Evolutionary conservation across 202 grass and related monocot genomes (phyloP), one percentile per base, ranked within the genome.

Genomic region (Schoenoplectus tabernaemontani): DNA sequence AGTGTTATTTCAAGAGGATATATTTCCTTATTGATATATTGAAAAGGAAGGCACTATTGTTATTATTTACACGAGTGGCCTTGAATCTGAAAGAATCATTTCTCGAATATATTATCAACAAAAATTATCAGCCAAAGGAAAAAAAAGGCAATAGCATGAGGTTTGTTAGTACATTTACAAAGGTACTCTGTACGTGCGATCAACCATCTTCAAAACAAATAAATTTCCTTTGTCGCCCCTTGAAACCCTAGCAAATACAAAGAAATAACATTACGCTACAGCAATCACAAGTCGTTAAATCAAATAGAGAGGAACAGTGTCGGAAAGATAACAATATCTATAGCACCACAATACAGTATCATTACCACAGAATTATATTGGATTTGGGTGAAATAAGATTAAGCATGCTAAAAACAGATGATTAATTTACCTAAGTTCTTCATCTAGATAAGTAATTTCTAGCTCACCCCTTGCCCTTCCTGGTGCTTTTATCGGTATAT

Each of bases 141-240:
- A 48, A 41, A 73, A 2, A 32, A 51, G 43, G 68, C 44, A 17
- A 73, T 51, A 44, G 7, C 74, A 57, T 59, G 74, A 58, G 32
- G 9, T 36, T 59, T 13, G 32, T 59, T 41, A 13, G 26, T 60
- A 60, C n/a, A 44, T 61, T 87, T 87, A 81, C 84, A 92, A 73
- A 4, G 94, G 89, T 70, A 97, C 89, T 84, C 80, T 92, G 86
- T 97, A 97, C 17, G 87, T 81, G 81, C 82, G 95, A 77, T 97
- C 95, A 8, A 86, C 68, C 91, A 97, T 97, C 81, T 89, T 97
- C 74, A 94, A 79, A 78, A 97, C 57, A 15, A 97, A 97, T 57
- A 92, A 84, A 68, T 97, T 97, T 66, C 95, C 95, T 77, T 94
- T 97, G 57, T 97, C 89, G 0, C 94, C 94, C 84, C 91, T 94